A percentile compares a stretch with the other conserved stretches of the same genome.
phyloP scores from a whole-genome alignment of 768 basidiomycete genomes.

The Russula earlei region DNA sequence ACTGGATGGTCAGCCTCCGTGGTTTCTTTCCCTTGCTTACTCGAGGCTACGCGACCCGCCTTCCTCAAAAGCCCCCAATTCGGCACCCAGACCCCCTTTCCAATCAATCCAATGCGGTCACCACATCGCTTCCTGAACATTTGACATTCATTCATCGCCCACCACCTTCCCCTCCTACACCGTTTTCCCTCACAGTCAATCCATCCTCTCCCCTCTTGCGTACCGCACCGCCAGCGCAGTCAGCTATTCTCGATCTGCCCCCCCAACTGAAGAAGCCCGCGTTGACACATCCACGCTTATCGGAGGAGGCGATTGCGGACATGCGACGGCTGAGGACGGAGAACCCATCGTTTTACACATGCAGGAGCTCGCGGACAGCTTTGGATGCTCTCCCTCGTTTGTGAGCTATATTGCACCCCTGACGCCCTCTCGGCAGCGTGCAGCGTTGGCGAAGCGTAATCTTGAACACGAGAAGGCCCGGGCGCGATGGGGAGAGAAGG shows the following conservation, averaged over 20 bases:
- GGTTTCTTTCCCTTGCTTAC: not conserved
- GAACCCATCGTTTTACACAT: no score
- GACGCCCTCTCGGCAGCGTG: slow-evolving; percentile 39
- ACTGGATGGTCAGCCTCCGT: slow-evolving; percentile 6
- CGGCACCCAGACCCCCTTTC: slow-evolving; percentile 17
- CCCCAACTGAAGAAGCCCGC: slow-evolving; percentile 18
- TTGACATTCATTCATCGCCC: no score
- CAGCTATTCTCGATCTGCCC: slow-evolving; percentile 22
- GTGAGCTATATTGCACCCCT: slow-evolving; percentile 58
- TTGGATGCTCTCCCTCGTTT: slow-evolving; percentile 61
- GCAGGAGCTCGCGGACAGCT: slow-evolving; percentile 61
- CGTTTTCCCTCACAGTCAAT: no score
- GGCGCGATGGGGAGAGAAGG: no score
- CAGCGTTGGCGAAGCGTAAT: slow-evolving; percentile 33
- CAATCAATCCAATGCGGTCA: slow-evolving; percentile 8
- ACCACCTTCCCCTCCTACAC: no score
- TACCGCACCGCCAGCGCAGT: slow-evolving; percentile 24
- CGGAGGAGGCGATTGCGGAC: slow-evolving; percentile 43
- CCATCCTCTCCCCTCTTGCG: no score
- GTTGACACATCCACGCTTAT: slow-evolving; percentile 32
- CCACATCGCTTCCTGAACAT: no score
- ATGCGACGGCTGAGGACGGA: no score
- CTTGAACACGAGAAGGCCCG: no score
- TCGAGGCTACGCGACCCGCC: slow-evolving; percentile 16
- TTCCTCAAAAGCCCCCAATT: slow-evolving; percentile 19